Evolutionary conservation across 164 flowering plant species (phyloP).

Genomic region (Magnolia sinica): DNA sequence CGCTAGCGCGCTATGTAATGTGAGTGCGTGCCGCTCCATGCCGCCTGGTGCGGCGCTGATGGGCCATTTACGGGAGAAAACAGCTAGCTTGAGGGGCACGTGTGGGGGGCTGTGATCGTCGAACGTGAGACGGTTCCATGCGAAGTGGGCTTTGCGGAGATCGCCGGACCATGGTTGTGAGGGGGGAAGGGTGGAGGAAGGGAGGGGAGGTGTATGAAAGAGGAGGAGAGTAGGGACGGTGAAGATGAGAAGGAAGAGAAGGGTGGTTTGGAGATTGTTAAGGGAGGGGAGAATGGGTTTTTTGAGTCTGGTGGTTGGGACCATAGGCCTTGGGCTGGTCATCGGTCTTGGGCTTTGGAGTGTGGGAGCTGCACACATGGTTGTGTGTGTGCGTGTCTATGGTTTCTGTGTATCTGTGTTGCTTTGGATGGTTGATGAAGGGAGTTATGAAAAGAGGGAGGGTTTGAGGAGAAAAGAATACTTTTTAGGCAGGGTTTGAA

Average conservation of each 20-base stretch:
- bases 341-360: slow-evolving; percentile 9
- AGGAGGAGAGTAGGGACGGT: slow-evolving; percentile 61
- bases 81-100: slow-evolving; percentile 57
- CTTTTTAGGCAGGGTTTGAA: slow-evolving; percentile 30
- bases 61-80: slow-evolving; percentile 92
- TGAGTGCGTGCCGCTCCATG: slow-evolving; percentile 92
- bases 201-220: slow-evolving; percentile 31
- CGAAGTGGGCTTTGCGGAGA: slow-evolving; percentile 58
- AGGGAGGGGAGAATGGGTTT: slow-evolving; percentile 24
- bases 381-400: neutral
- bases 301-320: slow-evolving; percentile 36
- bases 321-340: slow-evolving; percentile 34
- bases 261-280: slow-evolving; percentile 45
- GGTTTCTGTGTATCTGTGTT: neutral
- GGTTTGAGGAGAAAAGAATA: slow-evolving; percentile 10
- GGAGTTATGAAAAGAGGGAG: neutral
- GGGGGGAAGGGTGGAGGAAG: slow-evolving; percentile 22
- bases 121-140: slow-evolving; percentile 73
- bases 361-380: slow-evolving; percentile 2
- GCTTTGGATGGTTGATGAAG: neutral
- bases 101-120: slow-evolving; percentile 24
- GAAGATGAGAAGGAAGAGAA: slow-evolving; percentile 67
- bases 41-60: slow-evolving; percentile 63
- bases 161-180: slow-evolving; percentile 56
- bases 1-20: slow-evolving; percentile 59